A percentile compares a stretch with the other conserved stretches of the same genome.
These are phyloP conservation scores for Chloroidium sp. DNA, from an alignment of 163 green algal species.

Conservation along the genomic window DNA sequence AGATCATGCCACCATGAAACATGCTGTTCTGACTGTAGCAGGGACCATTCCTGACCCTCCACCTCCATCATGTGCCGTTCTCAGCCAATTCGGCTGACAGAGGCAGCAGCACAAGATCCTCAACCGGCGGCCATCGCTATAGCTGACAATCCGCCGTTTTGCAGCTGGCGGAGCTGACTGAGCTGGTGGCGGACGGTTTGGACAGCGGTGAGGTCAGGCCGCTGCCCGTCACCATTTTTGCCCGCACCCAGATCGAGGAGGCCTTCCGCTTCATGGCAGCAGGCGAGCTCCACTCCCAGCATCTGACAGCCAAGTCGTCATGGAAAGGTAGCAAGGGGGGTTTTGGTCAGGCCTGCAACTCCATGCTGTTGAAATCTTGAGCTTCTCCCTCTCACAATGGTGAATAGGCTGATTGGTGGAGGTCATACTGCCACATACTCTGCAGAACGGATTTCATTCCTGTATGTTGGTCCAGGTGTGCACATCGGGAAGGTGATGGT, in stretches of 20 bases:
- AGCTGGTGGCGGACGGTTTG: slow-evolving; percentile 6
- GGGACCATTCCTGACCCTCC: neutral
- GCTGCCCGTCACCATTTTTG: slow-evolving; percentile 5
- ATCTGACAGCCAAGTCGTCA: no score
- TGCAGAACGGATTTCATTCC: no score
- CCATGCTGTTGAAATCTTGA: no score
- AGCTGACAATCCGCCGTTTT: no score
- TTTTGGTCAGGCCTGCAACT: no score
- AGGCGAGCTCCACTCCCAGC: neutral
- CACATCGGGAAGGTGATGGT: slow-evolving; percentile 14
- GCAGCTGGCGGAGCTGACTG: slow-evolving; percentile 6
- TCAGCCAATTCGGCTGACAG: no score
- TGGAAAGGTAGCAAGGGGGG: no score
- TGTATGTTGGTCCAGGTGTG: neutral
- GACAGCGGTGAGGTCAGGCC: slow-evolving; percentile 8
- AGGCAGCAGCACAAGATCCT: no score
- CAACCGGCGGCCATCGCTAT: no score
- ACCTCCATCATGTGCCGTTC: no score
- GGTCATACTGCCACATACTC: neutral
- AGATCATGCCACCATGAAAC: neutral
- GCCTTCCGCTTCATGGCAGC: slow-evolving; percentile 11
- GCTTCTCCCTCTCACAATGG: no score
- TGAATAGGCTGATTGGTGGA: neutral
- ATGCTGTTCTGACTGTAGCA: neutral
- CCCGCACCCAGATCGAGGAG: slow-evolving; percentile 1